phyloP scores from a whole-genome alignment of 192 early-diverging fungal species.

The Fimicolochytrium jonesii region DNA sequence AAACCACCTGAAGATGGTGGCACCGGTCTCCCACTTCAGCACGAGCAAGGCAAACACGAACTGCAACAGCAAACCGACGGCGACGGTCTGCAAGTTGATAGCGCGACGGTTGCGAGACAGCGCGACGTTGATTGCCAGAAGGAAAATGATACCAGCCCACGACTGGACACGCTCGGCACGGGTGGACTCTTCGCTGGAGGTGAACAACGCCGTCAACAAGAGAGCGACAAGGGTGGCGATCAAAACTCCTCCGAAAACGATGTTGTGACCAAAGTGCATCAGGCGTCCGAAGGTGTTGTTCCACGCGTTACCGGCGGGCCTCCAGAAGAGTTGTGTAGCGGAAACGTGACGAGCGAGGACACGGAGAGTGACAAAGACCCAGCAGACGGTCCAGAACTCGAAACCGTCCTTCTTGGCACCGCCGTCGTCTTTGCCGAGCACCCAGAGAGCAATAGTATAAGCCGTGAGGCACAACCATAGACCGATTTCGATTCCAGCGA shows the following conservation, averaged over 20 bases:
- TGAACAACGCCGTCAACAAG: constrained; percentile 53
- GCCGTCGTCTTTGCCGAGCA: constrained; percentile 40
- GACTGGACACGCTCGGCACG: constrained; percentile 73
- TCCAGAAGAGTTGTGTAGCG: constrained; percentile 39
- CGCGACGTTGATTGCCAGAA: constrained; percentile 39
- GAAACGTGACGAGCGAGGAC: constrained; percentile 45
- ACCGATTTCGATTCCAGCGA: constrained; percentile 29
- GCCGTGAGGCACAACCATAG: constrained; percentile 54
- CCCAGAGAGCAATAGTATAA: constrained; percentile 60
- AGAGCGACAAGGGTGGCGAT: constrained; percentile 47
- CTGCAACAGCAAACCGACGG: constrained; percentile 66
- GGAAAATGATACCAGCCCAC: constrained; percentile 62
- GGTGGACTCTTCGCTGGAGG: constrained; percentile 42
- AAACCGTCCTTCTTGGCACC: constrained; percentile 37
- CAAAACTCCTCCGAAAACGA: constrained; percentile 36
- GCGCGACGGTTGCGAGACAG: constrained; percentile 59
- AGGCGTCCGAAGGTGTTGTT: constrained; percentile 25
- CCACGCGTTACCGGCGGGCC: constrained; percentile 33
- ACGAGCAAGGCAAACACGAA: constrained; percentile 78
- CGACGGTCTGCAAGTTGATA: constrained; percentile 74
- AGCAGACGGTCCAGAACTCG: constrained; percentile 31
- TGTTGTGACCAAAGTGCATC: too few species aligned
- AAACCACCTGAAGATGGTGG: constrained; percentile 69
- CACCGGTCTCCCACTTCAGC: constrained; percentile 64
- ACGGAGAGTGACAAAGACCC: constrained; percentile 40